These are phyloP conservation scores for Talaromyces wortmannii DNA, from an alignment of 495 filamentous ascomycete genomes.

Conservation along the genomic window DNA sequence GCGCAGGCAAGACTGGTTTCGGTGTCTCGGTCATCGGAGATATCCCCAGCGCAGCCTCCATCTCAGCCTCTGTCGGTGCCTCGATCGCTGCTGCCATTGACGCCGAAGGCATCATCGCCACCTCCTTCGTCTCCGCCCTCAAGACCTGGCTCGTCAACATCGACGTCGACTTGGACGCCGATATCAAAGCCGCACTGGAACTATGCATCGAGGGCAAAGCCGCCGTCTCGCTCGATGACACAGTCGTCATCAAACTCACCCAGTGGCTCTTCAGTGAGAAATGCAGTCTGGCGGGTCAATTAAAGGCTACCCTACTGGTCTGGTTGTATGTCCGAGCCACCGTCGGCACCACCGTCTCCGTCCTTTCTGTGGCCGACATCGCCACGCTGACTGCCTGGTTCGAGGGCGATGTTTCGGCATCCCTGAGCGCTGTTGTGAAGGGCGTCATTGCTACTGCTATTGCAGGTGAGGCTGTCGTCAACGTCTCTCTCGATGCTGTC, in stretches of 20 bases:
- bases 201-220: conserved; percentile 24
- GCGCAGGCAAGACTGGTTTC: conserved; percentile 20
- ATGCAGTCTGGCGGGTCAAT: conserved; percentile 32
- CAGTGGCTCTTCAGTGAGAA: conserved; percentile 29
- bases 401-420: conserved; percentile 16
- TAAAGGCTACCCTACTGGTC: conserved; percentile 34
- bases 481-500: conserved; percentile 26
- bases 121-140: conserved; percentile 30
- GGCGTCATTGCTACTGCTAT: conserved; percentile 26
- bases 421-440: conserved; percentile 28
- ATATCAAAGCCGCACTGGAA: conserved; percentile 22
- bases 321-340: conserved; percentile 32
- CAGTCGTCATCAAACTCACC: conserved; percentile 26
- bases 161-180: conserved; percentile 16
- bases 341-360: conserved; percentile 19
- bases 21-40: conserved; percentile 22
- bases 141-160: conserved; percentile 14
- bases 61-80: conserved; percentile 28
- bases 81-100: conserved; percentile 25
- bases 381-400: conserved; percentile 3
- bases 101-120: conserved; percentile 21
- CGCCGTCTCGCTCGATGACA: conserved; percentile 20
- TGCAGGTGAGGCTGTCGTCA: conserved; percentile 27
- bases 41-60: conserved; percentile 22
- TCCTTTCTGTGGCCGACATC: conserved; percentile 11